Conservation (phyloP, 305 asterid genomes). For the Fraxinus xanthoxyloides region DNA sequence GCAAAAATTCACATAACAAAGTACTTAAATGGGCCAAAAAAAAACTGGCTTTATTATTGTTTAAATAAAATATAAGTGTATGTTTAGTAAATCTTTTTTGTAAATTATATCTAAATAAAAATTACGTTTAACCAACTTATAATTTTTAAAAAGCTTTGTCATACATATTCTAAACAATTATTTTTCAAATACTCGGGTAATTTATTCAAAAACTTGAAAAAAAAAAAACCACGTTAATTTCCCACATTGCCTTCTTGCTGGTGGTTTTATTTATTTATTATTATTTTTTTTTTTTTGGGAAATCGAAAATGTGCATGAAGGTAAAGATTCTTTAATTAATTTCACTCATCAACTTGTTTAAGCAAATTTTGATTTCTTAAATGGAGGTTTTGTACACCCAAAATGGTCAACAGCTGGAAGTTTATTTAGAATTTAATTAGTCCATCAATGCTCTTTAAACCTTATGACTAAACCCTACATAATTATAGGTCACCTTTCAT, state of each 20-base stretch:
- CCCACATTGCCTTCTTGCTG: no score
- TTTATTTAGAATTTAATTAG: slow-evolving; percentile 5
- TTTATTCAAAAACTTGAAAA: background rate
- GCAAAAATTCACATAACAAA: no score
- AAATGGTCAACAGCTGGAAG: slow-evolving; percentile 8
- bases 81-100: background rate
- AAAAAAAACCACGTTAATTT: no score
- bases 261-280: no score
- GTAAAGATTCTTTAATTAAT: background rate
- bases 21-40: no score
- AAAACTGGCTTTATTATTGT: background rate
- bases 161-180: background rate
- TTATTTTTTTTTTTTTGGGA: background rate
- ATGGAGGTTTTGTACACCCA: background rate
- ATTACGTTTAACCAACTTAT: background rate
- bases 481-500: slow-evolving; percentile 2
- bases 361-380: slow-evolving; percentile 4
- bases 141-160: background rate
- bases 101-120: no score
- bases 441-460: slow-evolving; percentile 15
- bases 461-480: slow-evolving; percentile 3
- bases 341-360: background rate
- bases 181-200: background rate
- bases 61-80: background rate
- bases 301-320: background rate